Evolutionary conservation across 164 flowering plant species (phyloP), one percentile per base, ranked within the genome.

Genomic region (Magnolia sinica): DNA sequence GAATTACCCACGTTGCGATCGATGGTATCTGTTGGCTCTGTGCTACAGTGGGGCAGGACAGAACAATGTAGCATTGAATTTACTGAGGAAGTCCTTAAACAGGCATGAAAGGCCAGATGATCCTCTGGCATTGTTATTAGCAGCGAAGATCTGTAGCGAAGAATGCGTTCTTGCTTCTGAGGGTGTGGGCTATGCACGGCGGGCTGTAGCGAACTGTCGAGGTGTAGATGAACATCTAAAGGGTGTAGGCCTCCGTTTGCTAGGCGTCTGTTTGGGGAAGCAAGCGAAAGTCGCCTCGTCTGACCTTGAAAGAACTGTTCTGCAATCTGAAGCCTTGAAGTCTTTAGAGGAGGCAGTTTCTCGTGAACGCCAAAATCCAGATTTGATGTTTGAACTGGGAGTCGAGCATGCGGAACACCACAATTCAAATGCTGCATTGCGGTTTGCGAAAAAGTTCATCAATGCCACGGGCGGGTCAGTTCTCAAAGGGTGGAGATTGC

Each of bases 401-500:
- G 75, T 91, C 77, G 91, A 89, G 71, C 88, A 90, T 82, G 95
- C 99, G 29, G 95, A 91, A 84, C 92, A 87, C 29, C 86, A 95
- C 63, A 96, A 92, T 83, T 70, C 89, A 55, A 84, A 80, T 84
- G 88, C 89, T 69, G 97, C 99, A 50, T 82, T 91, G 85, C 90
- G 87, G 9, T 91, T 84, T 88, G 97, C 94, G 23, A 91, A 91
- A 81, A 81, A 85, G 71, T 96, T 87, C 79, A 81, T 96, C 74
- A 91, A 96, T 85, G 84, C 86, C 65, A 96, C 97, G 0, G 99
- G 99, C 55, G 98, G 99, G 29, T 91, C 98, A 4, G 9, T 87
- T 52, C 70, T 88, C 50, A 91, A 89, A 84, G 99, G 97, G 37
- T 96, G 99, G 99, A 91, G 88, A 87, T 86, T 96, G 79, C 94